Conservation (phyloP, 768 basidiomycete genomes). For the Leccinum barrowsii region DNA sequence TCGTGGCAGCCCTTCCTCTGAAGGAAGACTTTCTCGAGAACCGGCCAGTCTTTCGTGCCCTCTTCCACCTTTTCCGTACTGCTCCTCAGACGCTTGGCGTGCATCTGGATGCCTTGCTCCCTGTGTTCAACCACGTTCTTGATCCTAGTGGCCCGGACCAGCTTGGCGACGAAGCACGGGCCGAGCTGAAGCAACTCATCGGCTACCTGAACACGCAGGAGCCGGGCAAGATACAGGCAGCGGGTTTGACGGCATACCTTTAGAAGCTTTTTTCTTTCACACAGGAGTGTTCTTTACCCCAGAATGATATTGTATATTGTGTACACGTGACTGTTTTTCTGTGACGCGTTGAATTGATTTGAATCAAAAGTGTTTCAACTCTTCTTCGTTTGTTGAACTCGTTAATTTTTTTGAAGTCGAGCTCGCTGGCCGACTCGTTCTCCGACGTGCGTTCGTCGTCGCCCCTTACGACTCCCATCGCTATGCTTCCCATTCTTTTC, state of each 20-base stretch:
- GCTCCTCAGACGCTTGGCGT: conserved; percentile 67
- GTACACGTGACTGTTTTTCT: conserved; percentile 28
- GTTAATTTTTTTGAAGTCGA: conserved; percentile 30
- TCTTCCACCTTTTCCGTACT: conserved; percentile 85
- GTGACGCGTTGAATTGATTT: conserved; percentile 12
- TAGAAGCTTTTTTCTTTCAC: conserved; percentile 28
- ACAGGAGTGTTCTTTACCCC: not conserved
- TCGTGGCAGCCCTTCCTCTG: conserved; percentile 80
- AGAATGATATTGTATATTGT: conserved; percentile 2
- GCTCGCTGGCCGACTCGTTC: conserved; percentile 61
- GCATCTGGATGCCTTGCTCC: conserved; percentile 75
- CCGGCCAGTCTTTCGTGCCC: conserved; percentile 79
- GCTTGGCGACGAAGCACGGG: conserved; percentile 74
- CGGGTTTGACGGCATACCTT: conserved; percentile 61
- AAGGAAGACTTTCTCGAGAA: conserved; percentile 90
- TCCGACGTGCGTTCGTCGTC: conserved; percentile 34
- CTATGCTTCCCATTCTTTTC: conserved; percentile 67
- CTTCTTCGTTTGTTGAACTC: conserved; percentile 7
- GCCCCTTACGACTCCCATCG: conserved; percentile 47
- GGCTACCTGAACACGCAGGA: conserved; percentile 68
- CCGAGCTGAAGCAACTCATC: conserved; percentile 72
- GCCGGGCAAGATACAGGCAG: conserved; percentile 76
- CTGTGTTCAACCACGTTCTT: conserved; percentile 78
- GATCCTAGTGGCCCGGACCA: conserved; percentile 73
- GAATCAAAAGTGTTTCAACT: conserved; percentile 2